phyloP scores from a whole-genome alignment of 805 yeast species.

The Starmerella riodocensis region DNA sequence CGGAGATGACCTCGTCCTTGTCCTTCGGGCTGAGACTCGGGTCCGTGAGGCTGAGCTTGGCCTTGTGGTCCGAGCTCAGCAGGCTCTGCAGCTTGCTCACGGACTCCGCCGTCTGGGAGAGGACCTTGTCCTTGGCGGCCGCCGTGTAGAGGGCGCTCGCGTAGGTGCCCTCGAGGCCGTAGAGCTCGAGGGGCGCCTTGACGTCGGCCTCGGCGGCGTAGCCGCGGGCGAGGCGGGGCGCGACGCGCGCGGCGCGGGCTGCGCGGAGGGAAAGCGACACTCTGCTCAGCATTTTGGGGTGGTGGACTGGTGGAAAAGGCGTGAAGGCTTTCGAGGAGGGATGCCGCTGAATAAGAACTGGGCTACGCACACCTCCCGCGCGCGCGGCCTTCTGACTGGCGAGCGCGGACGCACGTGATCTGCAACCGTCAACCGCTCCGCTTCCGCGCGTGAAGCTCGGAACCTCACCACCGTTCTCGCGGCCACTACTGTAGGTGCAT shows the following conservation, averaged over 20 bases:
- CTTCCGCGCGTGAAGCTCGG: too few species aligned
- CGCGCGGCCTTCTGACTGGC: too few species aligned
- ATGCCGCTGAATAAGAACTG: conserved; percentile 13
- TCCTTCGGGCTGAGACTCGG: conserved; percentile 73
- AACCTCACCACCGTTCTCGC: too few species aligned
- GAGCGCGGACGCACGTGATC: too few species aligned
- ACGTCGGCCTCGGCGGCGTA: conserved; percentile 50
- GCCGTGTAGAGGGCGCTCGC: conserved; percentile 92
- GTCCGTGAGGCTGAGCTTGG: conserved; percentile 50
- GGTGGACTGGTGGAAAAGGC: neutral
- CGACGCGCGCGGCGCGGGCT: conserved; percentile 12
- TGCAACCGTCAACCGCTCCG: too few species aligned
- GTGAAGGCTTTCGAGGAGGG: neutral
- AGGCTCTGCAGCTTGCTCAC: conserved; percentile 45
- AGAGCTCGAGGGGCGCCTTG: conserved; percentile 78
- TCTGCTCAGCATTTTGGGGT: conserved; percentile 14
- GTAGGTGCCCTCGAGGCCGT: conserved; percentile 92
- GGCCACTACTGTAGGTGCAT: too few species aligned
- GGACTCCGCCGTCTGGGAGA: conserved; percentile 57
- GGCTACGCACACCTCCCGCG: too few species aligned
- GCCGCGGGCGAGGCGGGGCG: conserved; percentile 15
- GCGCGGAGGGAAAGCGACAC: conserved; percentile 13
- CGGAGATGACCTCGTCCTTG: conserved; percentile 55
- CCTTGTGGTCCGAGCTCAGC: conserved; percentile 49
- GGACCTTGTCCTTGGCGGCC: conserved; percentile 64